Evolutionary conservation across 2,329 filamentous ascomycete species (phyloP), one percentile per base, ranked within the genome.

Genomic region (Monosporascus sp.): DNA sequence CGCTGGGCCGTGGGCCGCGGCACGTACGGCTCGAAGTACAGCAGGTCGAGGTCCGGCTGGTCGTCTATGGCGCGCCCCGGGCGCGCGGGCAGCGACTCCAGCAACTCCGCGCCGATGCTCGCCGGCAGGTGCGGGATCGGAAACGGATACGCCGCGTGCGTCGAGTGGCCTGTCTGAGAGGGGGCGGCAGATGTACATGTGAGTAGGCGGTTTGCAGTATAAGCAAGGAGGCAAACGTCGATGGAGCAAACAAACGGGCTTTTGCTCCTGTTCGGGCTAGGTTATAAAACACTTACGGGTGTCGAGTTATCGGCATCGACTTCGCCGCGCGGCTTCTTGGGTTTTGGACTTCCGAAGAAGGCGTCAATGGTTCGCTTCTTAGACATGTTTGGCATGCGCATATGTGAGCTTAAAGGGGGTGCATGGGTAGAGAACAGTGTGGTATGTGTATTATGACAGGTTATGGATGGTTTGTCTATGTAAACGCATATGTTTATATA

Each of bases 1-100:
- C 81, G 73, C 3, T 76, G 75, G 20, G 82, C 75, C 11, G 82
- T 73, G 14, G 76, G 68, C 2, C 74, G 70, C 0, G 85, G 79
- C 4, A 92, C 77, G 58, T 88, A 92, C 0, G 88, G 88, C 61
- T 89, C 79, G 65, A 87, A 92, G 69, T 89, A 89, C 8, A 92
- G 70, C 0, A 93, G 75, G 64, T 92, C 86, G 0, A 92, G 76
- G 57, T 91, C 80, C 0, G 82, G 79, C 61, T 88, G 83, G 62
- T 90, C 77, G 59, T 83, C 82, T 58, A 91, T 85, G 3, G 66
- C 61, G 46, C 71, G 76, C 1, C 77, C 80, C 55, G 80, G 73
- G 20, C 75, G 70, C 1, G 78, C 76, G 6, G 85, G 83, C 2
- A 77, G 60, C 4, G 72, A 74, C 0, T 7, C 14, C 14, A 63